Evolutionary conservation across 306 rosid species (phyloP).

Genomic region (Delonix regia): DNA sequence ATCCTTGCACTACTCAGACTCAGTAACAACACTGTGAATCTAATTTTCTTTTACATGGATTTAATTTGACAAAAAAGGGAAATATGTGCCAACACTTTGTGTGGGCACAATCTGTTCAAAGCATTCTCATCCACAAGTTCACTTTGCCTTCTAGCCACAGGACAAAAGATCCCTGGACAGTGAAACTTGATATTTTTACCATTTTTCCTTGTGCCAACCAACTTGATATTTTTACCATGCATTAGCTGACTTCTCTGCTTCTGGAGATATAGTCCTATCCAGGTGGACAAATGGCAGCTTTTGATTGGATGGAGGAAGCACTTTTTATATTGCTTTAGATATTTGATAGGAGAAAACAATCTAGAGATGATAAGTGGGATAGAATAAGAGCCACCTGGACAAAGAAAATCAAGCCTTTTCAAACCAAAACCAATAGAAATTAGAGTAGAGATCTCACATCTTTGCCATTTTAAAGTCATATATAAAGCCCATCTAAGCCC

Average conservation of each 20-base stretch:
- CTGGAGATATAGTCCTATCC: background rate
- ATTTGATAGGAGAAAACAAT: background rate
- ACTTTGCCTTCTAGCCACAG: background rate
- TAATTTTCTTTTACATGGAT: too few species aligned
- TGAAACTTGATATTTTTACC: background rate
- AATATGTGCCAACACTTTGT: background rate
- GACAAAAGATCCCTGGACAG: background rate
- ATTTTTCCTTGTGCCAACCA: too few species aligned
- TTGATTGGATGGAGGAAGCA: background rate
- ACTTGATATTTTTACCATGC: background rate
- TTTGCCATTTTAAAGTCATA: background rate
- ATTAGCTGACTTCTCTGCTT: background rate
- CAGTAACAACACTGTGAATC: too few species aligned
- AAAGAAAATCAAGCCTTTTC: background rate
- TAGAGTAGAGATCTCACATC: background rate
- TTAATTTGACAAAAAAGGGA: too few species aligned
- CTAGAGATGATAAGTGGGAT: background rate
- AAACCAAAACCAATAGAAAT: background rate
- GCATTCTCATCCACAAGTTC: background rate
- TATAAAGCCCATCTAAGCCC: background rate
- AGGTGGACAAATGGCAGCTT: constrained; percentile 1
- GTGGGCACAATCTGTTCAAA: background rate
- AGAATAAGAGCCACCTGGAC: background rate
- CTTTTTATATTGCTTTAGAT: background rate
- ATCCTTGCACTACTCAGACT: too few species aligned